Evolutionary conservation across 1,139 yeast genomes (phyloP).

Genomic region (Diutina neorugosa): DNA sequence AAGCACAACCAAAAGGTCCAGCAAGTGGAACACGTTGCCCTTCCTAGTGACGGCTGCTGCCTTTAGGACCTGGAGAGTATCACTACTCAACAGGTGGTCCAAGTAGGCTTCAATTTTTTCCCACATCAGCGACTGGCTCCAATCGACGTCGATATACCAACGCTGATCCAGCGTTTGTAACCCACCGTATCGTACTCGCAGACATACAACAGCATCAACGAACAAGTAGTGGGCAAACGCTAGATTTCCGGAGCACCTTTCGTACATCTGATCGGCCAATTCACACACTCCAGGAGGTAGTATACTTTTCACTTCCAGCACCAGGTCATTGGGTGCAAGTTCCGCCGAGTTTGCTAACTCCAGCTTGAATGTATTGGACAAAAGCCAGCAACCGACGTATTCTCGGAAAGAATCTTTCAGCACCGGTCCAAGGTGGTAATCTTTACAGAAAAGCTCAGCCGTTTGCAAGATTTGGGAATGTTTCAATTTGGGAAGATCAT

Average conservation of each 20-base stretch:
- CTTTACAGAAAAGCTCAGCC: neutral
- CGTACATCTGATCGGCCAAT: neutral
- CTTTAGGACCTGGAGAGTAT: slow-evolving; percentile 17
- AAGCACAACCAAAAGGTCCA: slow-evolving; percentile 31
- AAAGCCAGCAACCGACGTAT: neutral
- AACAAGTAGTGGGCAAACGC: neutral
- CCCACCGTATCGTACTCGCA: neutral
- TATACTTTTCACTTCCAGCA: neutral
- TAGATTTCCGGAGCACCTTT: neutral
- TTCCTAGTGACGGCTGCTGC: slow-evolving; percentile 33
- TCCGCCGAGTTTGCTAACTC: neutral
- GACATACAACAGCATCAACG: neutral
- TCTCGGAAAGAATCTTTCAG: neutral
- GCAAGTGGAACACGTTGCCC: slow-evolving; percentile 30
- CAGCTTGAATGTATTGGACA: neutral
- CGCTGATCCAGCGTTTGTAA: neutral
- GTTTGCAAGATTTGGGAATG: neutral
- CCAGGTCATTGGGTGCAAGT: neutral
- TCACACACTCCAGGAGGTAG: neutral
- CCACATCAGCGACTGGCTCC: neutral
- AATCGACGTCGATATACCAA: neutral
- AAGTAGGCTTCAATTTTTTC: slow-evolving; percentile 9
- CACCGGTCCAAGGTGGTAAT: neutral
- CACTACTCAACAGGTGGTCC: slow-evolving; percentile 9
- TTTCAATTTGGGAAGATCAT: neutral